Evolutionary conservation across 2,329 filamentous ascomycete species (phyloP).

Genomic region (Fusarium ramigenum): DNA sequence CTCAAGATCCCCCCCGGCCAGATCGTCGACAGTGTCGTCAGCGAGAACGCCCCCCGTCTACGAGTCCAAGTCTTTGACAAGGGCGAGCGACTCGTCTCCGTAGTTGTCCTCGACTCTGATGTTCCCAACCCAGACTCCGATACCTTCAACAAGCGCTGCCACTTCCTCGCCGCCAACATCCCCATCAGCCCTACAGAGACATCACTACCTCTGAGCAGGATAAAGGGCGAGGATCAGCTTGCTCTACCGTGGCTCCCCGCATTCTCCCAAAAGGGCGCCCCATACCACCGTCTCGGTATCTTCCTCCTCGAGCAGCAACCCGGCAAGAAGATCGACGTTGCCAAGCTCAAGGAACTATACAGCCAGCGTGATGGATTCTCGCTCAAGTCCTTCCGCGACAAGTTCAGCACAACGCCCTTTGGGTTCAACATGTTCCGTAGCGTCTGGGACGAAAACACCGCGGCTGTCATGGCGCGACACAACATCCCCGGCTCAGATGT

Average conservation of each 20-base stretch:
- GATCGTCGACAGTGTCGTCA: conserved; percentile 77
- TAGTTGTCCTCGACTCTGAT: conserved; percentile 89
- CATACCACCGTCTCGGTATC: conserved; percentile 88
- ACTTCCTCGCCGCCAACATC: conserved; percentile 81
- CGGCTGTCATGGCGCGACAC: conserved; percentile 84
- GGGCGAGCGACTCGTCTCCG: conserved; percentile 82
- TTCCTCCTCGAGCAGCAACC: conserved; percentile 84
- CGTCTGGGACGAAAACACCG: conserved; percentile 88
- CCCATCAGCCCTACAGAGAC: conserved; percentile 62
- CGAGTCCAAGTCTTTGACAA: conserved; percentile 86
- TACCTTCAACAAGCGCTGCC: conserved; percentile 81
- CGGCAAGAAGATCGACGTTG: conserved; percentile 65
- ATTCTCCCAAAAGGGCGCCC: conserved; percentile 86
- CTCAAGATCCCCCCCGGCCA: conserved; percentile 78
- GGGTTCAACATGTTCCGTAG: conserved; percentile 90
- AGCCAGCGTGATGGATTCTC: conserved; percentile 72
- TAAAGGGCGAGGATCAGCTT: conserved; percentile 71
- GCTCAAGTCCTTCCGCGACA: conserved; percentile 77
- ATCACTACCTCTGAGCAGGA: conserved; percentile 70
- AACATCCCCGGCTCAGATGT: conserved; percentile 79
- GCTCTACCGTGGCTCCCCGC: conserved; percentile 85
- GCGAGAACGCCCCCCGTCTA: conserved; percentile 78
- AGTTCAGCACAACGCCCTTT: conserved; percentile 75
- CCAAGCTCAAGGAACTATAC: conserved; percentile 64
- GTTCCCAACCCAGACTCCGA: conserved; percentile 83